Conservation (phyloP, 371 early-diverging fungal species). For the Syncephalis fuscata region DNA sequence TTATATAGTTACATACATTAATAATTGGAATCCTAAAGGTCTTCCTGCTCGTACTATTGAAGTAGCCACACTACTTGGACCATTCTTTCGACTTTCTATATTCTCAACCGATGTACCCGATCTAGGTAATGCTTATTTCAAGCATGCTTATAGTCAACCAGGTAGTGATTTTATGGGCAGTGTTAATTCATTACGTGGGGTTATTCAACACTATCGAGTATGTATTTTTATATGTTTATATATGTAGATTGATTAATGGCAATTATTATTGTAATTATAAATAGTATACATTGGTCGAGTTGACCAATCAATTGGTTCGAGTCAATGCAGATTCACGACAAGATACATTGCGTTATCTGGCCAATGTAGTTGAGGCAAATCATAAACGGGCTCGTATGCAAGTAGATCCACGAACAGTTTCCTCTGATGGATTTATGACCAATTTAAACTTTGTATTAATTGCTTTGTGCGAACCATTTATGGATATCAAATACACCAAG, state of each 20-base stretch:
- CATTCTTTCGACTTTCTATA: slow-evolving; percentile 41
- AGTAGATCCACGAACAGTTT: slow-evolving; percentile 53
- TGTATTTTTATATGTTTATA: no score
- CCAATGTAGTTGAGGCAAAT: slow-evolving; percentile 43
- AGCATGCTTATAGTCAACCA: no score
- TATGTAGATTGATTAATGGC: no score
- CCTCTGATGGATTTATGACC: slow-evolving; percentile 77
- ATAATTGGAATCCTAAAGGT: slow-evolving; percentile 41
- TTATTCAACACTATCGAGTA: no score
- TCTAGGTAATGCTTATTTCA: no score
- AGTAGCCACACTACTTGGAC: slow-evolving; percentile 49
- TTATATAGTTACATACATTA: slow-evolving; percentile 22
- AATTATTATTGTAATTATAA: neutral
- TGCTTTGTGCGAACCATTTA: slow-evolving; percentile 64
- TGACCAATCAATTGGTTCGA: slow-evolving; percentile 57
- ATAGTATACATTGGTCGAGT: slow-evolving; percentile 37
- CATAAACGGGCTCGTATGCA: slow-evolving; percentile 70
- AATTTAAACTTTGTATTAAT: slow-evolving; percentile 53
- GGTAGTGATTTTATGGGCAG: no score
- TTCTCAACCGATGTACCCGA: slow-evolving; percentile 35
- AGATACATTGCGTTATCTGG: slow-evolving; percentile 38
- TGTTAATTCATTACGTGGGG: no score
- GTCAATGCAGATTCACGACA: slow-evolving; percentile 36
- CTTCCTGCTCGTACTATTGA: slow-evolving; percentile 40
- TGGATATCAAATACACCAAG: slow-evolving; percentile 54